Conservation (phyloP, 805 yeast genomes). For the Candida namnaoensis region DNA sequence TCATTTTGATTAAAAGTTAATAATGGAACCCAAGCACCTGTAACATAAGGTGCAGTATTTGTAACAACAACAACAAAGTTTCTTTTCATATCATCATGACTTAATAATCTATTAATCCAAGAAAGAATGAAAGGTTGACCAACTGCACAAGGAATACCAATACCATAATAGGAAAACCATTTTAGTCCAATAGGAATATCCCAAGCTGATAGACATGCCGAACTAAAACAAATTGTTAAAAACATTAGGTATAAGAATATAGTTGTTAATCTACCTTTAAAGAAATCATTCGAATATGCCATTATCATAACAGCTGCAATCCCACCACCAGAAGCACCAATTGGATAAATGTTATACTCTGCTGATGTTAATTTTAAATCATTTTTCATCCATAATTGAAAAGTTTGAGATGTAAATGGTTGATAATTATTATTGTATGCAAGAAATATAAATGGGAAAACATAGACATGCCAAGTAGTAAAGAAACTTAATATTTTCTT, state of each 20-base stretch:
- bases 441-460: slow-evolving; percentile 23
- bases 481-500: slow-evolving; percentile 28
- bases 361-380: slow-evolving; percentile 21
- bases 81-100: slow-evolving; percentile 17
- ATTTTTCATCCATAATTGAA: slow-evolving; percentile 33
- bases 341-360: slow-evolving; percentile 30
- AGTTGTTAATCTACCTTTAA: slow-evolving; percentile 26
- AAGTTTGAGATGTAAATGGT: slow-evolving; percentile 29
- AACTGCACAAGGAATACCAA: slow-evolving; percentile 38
- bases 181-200: slow-evolving; percentile 34
- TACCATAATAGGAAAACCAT: slow-evolving; percentile 38
- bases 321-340: slow-evolving; percentile 26
- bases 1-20: slow-evolving; percentile 27
- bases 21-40: slow-evolving; percentile 28
- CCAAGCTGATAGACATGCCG: slow-evolving; percentile 36
- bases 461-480: slow-evolving; percentile 36
- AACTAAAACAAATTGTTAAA: slow-evolving; percentile 30
- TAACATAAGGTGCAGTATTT: slow-evolving; percentile 29
- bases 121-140: slow-evolving; percentile 45
- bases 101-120: slow-evolving; percentile 40
- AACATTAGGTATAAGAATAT: slow-evolving; percentile 28
- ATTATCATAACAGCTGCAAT: slow-evolving; percentile 26
- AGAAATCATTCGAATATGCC: slow-evolving; percentile 25
- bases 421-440: slow-evolving; percentile 6
- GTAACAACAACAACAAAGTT: slow-evolving; percentile 26